These are phyloP conservation scores for Pelargonium hybrid DNA, from an alignment of 441 rosid species.

Conservation along the genomic window DNA sequence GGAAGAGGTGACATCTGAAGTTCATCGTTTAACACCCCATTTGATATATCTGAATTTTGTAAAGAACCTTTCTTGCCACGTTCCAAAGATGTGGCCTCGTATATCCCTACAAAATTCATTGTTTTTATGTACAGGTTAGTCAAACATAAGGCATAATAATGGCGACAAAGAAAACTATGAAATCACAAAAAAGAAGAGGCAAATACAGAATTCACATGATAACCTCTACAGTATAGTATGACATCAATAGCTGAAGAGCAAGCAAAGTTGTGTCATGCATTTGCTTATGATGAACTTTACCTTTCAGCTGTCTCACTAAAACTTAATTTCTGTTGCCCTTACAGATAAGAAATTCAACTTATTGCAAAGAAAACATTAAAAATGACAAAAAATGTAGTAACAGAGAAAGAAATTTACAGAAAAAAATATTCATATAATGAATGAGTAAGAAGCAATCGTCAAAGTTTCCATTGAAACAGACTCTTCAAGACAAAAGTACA, in stretches of 20 bases:
- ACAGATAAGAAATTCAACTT: not conserved
- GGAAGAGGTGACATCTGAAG: constrained; percentile 44
- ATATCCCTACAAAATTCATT: constrained; percentile 42
- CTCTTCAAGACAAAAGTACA: too few species aligned
- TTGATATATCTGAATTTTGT: constrained; percentile 36
- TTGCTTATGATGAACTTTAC: not conserved
- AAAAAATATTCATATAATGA: not conserved
- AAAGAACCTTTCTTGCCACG: constrained; percentile 46
- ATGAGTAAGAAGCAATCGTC: not conserved
- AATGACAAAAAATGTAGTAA: too few species aligned
- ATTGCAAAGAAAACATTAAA: not conserved
- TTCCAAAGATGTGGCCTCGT: constrained; percentile 69
- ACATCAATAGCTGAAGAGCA: not conserved
- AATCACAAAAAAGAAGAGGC: not conserved
- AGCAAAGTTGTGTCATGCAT: not conserved
- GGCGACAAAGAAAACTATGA: not conserved
- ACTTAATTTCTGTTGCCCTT: not conserved
- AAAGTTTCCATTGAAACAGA: too few species aligned
- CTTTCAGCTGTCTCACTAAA: too few species aligned
- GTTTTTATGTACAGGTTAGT: not conserved
- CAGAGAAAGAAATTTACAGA: too few species aligned
- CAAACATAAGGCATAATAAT: not conserved
- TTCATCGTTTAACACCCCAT: constrained; percentile 44
- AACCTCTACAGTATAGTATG: too few species aligned
- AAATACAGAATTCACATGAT: not conserved